These are phyloP conservation scores for Hypoxylon sp. DNA, from an alignment of 2,329 filamentous ascomycete genomes.

Conservation along the genomic window DNA sequence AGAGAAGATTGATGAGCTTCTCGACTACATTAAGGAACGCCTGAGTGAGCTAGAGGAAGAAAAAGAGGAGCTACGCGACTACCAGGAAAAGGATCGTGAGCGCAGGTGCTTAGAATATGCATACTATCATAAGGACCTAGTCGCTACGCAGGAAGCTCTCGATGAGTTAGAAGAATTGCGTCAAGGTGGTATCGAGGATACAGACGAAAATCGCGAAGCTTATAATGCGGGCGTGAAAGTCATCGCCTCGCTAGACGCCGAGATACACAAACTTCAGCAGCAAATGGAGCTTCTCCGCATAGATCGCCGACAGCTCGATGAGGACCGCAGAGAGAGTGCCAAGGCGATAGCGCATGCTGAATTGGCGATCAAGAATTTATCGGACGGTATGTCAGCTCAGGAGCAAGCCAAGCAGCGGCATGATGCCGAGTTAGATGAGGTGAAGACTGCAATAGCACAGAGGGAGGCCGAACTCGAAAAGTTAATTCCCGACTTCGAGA, in stretches of 20 bases:
- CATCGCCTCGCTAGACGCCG: constrained; percentile 80
- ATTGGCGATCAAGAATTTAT: constrained; percentile 83
- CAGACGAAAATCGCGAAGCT: constrained; percentile 82
- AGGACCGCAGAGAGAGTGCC: constrained; percentile 87
- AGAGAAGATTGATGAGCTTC: constrained; percentile 91
- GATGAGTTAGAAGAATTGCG: constrained; percentile 87
- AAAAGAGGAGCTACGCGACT: constrained; percentile 93
- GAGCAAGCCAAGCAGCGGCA: constrained; percentile 81
- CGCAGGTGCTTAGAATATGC: constrained; percentile 94
- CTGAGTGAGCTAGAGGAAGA: constrained; percentile 93
- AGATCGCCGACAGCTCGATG: constrained; percentile 89
- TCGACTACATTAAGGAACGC: constrained; percentile 92
- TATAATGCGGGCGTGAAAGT: constrained; percentile 85
- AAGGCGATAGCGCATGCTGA: constrained; percentile 88
- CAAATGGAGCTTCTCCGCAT: constrained; percentile 87
- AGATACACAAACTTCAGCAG: constrained; percentile 85
- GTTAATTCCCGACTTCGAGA: constrained; percentile 82
- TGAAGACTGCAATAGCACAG: constrained; percentile 80
- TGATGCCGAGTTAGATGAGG: constrained; percentile 77
- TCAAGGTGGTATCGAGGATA: constrained; percentile 85
- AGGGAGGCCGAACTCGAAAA: constrained; percentile 83
- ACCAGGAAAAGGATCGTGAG: constrained; percentile 95
- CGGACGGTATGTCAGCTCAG: constrained; percentile 84
- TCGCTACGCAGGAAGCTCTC: constrained; percentile 81
- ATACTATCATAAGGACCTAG: constrained; percentile 91